Conservation (phyloP, 768 basidiomycete species). For the Pleurotus sapidus region DNA sequence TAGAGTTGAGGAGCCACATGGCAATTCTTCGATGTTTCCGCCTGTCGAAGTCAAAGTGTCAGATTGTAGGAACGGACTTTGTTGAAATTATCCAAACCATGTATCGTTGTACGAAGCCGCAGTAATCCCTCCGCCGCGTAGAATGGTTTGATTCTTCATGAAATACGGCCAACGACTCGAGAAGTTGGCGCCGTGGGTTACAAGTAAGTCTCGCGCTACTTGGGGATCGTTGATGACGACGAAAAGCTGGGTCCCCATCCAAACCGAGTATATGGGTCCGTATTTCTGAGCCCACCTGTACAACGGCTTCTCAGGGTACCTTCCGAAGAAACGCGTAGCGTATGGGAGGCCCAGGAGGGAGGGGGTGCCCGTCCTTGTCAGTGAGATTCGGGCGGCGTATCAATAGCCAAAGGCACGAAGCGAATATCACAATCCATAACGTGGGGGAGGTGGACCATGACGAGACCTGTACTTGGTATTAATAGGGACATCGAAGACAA, state of each 20-base stretch:
- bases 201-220: constrained; percentile 20
- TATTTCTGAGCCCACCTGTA: constrained; percentile 18
- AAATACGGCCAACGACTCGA: constrained; percentile 22
- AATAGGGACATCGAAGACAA: too few relatives aligned
- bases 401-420: neutral
- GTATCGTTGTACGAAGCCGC: constrained; percentile 19
- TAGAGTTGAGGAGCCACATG: constrained; percentile 15
- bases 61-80: neutral
- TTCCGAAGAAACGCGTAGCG: constrained; percentile 19
- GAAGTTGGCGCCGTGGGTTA: constrained; percentile 21
- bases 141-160: constrained; percentile 23
- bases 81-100: constrained; percentile 14
- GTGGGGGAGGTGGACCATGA: neutral
- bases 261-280: constrained; percentile 20
- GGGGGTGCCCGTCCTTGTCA: constrained; percentile 7
- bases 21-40: constrained; percentile 22
- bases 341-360: constrained; percentile 18
- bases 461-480: too few relatives aligned
- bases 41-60: constrained; percentile 10
- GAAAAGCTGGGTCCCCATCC: constrained; percentile 23
- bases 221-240: constrained; percentile 21
- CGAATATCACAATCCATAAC: neutral
- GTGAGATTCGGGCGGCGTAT: neutral
- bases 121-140: constrained; percentile 20
- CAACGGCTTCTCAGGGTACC: constrained; percentile 18